phyloP scores from a whole-genome alignment of 1,139 yeast genomes.

The Kodamaea ohmeri region DNA sequence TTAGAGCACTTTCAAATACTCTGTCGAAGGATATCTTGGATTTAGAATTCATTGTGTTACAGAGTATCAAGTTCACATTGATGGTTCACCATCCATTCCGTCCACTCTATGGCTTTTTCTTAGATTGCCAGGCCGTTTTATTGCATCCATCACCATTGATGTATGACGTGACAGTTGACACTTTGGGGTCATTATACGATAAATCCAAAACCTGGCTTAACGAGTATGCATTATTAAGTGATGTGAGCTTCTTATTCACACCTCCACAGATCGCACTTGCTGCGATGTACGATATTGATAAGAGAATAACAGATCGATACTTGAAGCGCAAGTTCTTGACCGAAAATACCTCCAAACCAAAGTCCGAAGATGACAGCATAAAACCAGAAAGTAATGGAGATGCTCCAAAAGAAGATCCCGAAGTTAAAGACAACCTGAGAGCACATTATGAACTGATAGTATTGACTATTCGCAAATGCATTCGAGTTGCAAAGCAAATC shows the following conservation, averaged over 20 bases:
- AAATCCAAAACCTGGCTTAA: slow-evolving; percentile 62
- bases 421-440: slow-evolving; percentile 12
- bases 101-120: slow-evolving; percentile 87
- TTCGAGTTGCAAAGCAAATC: slow-evolving; percentile 40
- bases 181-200: slow-evolving; percentile 60
- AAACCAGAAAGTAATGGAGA: slow-evolving; percentile 8
- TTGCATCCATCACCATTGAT: slow-evolving; percentile 35
- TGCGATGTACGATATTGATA: slow-evolving; percentile 67
- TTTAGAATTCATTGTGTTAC: slow-evolving; percentile 74
- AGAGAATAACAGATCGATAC: slow-evolving; percentile 62
- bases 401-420: slow-evolving; percentile 9
- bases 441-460: slow-evolving; percentile 45
- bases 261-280: slow-evolving; percentile 97
- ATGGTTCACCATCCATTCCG: slow-evolving; percentile 85
- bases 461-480: slow-evolving; percentile 47
- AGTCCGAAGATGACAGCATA: background rate
- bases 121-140: slow-evolving; percentile 75
- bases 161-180: slow-evolving; percentile 40
- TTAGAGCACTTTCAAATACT: slow-evolving; percentile 64
- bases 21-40: slow-evolving; percentile 67
- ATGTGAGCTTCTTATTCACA: slow-evolving; percentile 71
- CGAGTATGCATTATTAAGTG: slow-evolving; percentile 65
- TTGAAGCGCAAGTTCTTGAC: slow-evolving; percentile 54
- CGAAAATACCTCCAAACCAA: background rate
- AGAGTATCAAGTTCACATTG: slow-evolving; percentile 73